Percentiles rank a stretch among this genome's conserved stretches.
Conservation (phyloP, 495 filamentous ascomycete genomes). For the Chaetomium tenue region DNA sequence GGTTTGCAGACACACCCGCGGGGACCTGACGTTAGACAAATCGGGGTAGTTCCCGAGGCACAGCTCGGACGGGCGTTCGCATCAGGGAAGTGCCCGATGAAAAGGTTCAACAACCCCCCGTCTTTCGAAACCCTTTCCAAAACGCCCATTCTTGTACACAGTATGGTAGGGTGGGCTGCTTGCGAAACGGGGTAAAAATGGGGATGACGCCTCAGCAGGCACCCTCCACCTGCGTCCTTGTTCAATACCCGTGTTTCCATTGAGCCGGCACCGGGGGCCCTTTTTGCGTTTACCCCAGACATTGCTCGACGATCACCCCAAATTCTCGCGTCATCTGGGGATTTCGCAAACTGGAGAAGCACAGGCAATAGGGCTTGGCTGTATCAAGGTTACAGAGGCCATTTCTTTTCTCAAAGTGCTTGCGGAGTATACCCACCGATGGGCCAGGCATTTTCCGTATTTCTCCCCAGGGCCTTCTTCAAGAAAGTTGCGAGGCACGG, state of each 20-base stretch:
- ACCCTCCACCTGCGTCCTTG: no score
- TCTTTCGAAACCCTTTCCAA: no score
- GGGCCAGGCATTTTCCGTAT: no score
- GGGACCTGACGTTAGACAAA: neutral
- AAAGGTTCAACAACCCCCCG: no score
- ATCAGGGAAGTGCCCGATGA: no score
- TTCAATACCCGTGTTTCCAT: slow-evolving; percentile 11
- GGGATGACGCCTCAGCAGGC: neutral
- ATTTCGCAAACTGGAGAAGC: neutral
- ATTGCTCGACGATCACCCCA: slow-evolving; percentile 9
- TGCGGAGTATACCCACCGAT: no score
- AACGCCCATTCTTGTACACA: no score
- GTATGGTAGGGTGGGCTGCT: no score
- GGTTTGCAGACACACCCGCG: neutral
- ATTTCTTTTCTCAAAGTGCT: no score
- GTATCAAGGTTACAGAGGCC: no score
- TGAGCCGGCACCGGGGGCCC: slow-evolving; percentile 13
- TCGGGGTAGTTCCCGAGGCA: slow-evolving; percentile 1
- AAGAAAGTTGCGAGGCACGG: neutral
- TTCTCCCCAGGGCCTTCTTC: no score
- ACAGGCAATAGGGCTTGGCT: slow-evolving; percentile 6
- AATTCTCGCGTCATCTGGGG: slow-evolving; percentile 1
- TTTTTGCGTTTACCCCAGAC: slow-evolving; percentile 17
- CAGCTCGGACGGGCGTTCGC: neutral
- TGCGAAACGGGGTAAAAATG: no score